A percentile compares a stretch with the other conserved stretches of the same genome.
These are phyloP conservation scores for Apiospora saccharicola DNA, from an alignment of 2,329 filamentous ascomycete species.

Conservation along the genomic window DNA sequence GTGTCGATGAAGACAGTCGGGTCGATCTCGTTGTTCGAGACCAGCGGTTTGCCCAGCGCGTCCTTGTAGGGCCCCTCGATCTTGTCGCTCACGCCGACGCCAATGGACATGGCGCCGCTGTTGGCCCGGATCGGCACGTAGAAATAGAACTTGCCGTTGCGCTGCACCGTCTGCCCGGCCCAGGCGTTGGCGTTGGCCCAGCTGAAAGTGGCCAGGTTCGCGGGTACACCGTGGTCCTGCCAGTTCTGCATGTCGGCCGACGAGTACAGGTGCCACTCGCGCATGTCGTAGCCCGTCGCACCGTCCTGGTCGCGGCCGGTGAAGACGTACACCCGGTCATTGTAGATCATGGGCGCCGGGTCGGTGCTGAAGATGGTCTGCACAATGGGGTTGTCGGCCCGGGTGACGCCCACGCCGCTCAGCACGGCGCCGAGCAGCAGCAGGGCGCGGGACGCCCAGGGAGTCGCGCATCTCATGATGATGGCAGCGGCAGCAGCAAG, in stretches of 20 bases:
- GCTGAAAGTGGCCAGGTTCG: conserved; percentile 39
- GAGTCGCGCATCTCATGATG: conserved; percentile 8
- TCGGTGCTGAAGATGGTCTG: conserved; percentile 38
- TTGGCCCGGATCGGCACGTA: conserved; percentile 39
- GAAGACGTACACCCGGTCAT: conserved; percentile 41
- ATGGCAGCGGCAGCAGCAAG: neutral
- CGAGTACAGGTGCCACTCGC: conserved; percentile 45
- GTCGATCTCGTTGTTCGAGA: conserved; percentile 46
- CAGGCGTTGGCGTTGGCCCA: conserved; percentile 47
- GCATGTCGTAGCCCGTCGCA: conserved; percentile 39
- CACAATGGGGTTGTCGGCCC: conserved; percentile 36
- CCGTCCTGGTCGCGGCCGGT: conserved; percentile 43
- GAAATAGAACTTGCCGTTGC: conserved; percentile 45
- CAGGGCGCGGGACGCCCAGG: conserved; percentile 14
- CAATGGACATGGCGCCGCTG: conserved; percentile 41
- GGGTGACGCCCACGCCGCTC: conserved; percentile 23
- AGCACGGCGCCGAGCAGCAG: conserved; percentile 26
- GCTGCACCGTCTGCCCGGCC: conserved; percentile 42
- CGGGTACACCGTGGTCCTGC: conserved; percentile 39
- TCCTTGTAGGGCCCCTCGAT: conserved; percentile 47
- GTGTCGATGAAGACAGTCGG: conserved; percentile 51
- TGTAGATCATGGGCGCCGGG: conserved; percentile 41
- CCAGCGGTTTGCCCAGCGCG: conserved; percentile 44
- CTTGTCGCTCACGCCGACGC: conserved; percentile 43
- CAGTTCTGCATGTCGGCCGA: conserved; percentile 46